Base-by-base conservation (phyloP, 2,329 filamentous ascomycete species). In the Massarina eburnea region DNA sequence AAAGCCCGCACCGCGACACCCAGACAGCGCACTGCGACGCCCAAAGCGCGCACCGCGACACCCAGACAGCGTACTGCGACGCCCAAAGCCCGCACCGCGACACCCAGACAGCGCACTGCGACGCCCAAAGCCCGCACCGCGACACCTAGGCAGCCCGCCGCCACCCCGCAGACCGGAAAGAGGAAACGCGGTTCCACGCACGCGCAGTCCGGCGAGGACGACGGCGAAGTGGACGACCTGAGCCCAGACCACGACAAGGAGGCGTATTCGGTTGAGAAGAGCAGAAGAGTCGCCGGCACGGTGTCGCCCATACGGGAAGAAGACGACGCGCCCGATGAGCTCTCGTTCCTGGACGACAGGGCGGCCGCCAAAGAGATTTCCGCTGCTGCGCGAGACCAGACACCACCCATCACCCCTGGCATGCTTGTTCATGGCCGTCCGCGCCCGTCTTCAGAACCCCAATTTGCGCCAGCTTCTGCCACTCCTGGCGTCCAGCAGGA, bases 141-240 rank as follows among this genome's bases (percentile, higher is more conserved):
- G 2, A 61, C 62, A 1, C 56, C 63, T 1, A 52, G 30, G 29
- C 40, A 52, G 5, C 43, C 39, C 10, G 52, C 45, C 8, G 51
- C 56, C 2, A 70, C 66, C 30, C 67, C 67, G 20, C 55, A 58
- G 8, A 41, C 66, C 17, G 64, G 66, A 17, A 69, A 68, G 58
- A 57, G 62, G 47, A 70, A 68, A 59, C 61, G 62, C 35, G 63
- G 54, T 8, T 60, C 60, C 2, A 36, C 52, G 19, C 33, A 42
- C 10, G 54, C 56, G 32, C 46, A 52, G 17, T 40, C 48, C 14
- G 39, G 46, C 26, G 48, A 55, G 29, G 56, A 54, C 10, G 54
- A 63, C 24, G 57, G 41, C 14, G 58, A 66, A 18, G 48, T 56
- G 21, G 68, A 71, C 43, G 64, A 70, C 38, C 55, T 71, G 19